Base-by-base conservation (phyloP, 768 basidiomycete species). In the Naematelia aurantialba region DNA sequence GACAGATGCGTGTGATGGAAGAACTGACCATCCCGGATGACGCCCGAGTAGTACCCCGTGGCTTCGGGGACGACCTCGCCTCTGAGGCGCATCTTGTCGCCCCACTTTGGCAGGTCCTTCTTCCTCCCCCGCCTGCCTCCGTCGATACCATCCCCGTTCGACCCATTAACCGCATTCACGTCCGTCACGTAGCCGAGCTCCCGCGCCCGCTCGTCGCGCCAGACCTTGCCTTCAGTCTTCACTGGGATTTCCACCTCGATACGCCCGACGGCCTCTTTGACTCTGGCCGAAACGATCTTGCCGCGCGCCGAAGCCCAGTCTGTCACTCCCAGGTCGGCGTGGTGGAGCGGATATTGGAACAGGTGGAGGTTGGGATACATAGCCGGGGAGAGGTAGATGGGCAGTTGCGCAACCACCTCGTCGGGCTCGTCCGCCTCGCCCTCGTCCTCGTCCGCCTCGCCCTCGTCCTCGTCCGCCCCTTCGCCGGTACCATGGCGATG, bases 181-280 rank as follows among this genome's bases (percentile, higher is more conserved):
- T 74, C 67, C 55, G 51, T 46, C 0, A 60, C 58, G 42, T 72
- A 76, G 1, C 75, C 76, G 50, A 76, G 58, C 34, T 72, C 72
- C 26, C 62, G 66, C n/a, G 76, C 78, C 31, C 70, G 45, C 11
- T 77, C 76, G 24, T 70, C 68, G 26, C 76, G 63, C 70, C 76
- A 78, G 14, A 76, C 68, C 27, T 63, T 63, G 17, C 47, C 44
- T 13, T 72, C 61, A 24, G 58, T 70, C 61, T 76, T 74, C 27
- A 77, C 69, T 0, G 78, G 78, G 11, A 78, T 64, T 56, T 78
- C 78, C 14, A 78, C 60, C 49, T 78, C 78, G 8, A 78, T 67
- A 46, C 75, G 55, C 2, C 62, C 61, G 0, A 65, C 66, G 1
- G 57, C 47, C 45, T 75, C 73, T 56, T 78, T 78, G 53, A 75